Evolutionary conservation across 441 rosid genomes (phyloP).

Genomic region (Pelargonium myrrhifolium): DNA sequence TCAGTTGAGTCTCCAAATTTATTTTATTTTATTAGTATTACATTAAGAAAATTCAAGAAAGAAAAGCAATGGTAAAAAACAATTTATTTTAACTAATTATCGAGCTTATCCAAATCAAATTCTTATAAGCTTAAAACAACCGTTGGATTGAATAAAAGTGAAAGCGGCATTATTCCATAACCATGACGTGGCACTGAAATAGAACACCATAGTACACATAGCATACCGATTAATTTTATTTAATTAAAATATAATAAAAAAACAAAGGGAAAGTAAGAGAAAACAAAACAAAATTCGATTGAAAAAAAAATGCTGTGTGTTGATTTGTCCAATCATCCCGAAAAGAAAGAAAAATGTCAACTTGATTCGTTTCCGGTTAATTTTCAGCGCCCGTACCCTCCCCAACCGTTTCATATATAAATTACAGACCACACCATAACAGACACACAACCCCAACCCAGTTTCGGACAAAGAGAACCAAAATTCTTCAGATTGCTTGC

Average conservation of each 20-base stretch:
- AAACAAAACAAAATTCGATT: slow-evolving; percentile 29
- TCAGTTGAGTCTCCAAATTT: too few relatives aligned
- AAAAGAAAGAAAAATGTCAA: slow-evolving; percentile 31
- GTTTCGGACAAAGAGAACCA: not conserved
- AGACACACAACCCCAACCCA: too few relatives aligned
- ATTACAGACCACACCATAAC: slow-evolving; percentile 15
- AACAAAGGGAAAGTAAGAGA: not conserved
- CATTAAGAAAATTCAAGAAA: too few relatives aligned
- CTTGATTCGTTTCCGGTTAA: too few relatives aligned
- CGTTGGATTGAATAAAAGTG: slow-evolving; percentile 18
- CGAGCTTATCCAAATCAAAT: slow-evolving; percentile 17
- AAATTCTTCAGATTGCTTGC: too few relatives aligned
- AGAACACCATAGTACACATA: too few relatives aligned
- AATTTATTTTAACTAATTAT: slow-evolving; percentile 12
- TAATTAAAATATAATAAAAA: slow-evolving; percentile 1
- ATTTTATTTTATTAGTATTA: too few relatives aligned
- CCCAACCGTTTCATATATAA: slow-evolving; percentile 32
- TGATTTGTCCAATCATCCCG: too few relatives aligned
- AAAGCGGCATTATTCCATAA: not conserved
- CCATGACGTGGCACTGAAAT: slow-evolving; percentile 23
- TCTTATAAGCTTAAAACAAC: slow-evolving; percentile 12
- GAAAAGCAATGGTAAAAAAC: too few relatives aligned
- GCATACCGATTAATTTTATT: not conserved
- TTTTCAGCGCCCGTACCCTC: too few relatives aligned
- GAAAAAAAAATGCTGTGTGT: too few relatives aligned